Conservation (phyloP, 225 moss, liverwort and hornwort species). For the Rhytidiadelphus loreus region DNA sequence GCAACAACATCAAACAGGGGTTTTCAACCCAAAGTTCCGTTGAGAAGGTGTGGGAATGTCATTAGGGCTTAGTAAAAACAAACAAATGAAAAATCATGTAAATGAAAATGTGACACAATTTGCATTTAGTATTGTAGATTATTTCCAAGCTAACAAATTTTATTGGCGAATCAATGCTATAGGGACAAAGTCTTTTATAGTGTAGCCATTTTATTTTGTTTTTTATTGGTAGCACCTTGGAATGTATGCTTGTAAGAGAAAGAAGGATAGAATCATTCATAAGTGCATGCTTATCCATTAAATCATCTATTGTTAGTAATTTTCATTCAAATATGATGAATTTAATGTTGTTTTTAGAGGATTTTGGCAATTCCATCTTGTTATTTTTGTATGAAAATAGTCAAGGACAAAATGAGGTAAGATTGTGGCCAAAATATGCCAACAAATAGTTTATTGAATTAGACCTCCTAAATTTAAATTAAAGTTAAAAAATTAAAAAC, state of each 20-base stretch:
- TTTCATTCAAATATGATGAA: neutral
- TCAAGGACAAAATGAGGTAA: neutral
- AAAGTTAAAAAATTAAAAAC: neutral
- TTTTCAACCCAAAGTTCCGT: neutral
- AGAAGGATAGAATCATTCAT: neutral
- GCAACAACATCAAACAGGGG: neutral
- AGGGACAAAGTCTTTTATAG: neutral
- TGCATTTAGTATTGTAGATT: neutral
- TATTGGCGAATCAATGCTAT: fast-evolving
- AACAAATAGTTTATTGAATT: neutral
- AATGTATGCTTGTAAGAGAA: neutral
- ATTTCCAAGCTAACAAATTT: neutral
- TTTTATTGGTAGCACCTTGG: fast-evolving
- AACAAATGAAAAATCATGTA: fast-evolving
- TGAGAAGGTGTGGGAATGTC: fast-evolving
- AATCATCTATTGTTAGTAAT: neutral
- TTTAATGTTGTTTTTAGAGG: neutral
- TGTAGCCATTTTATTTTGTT: fast-evolving
- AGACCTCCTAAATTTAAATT: neutral
- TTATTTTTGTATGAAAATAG: neutral
- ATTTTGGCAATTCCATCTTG: neutral
- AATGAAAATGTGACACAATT: fast-evolving
- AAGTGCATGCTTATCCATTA: neutral
- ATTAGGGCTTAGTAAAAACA: neutral
- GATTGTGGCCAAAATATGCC: fast-evolving